Base-by-base conservation (phyloP, 495 filamentous ascomycete genomes). In the Aspergillus kassunensis region DNA sequence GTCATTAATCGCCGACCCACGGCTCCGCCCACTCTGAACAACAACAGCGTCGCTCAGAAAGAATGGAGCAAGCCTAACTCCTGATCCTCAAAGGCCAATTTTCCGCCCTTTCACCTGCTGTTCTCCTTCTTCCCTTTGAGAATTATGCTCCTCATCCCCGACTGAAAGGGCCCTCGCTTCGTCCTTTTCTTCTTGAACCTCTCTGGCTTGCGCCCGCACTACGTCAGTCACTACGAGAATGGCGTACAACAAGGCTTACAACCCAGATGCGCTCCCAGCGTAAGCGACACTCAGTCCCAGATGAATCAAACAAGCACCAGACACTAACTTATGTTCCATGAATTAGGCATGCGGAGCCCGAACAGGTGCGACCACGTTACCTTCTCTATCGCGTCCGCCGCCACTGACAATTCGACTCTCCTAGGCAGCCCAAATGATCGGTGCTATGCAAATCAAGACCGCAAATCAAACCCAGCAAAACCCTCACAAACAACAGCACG, bases 181-280 rank as follows among this genome's bases (percentile, higher is more conserved):
- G 33, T 39, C 15, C 15, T 13, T 5, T 36, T 36, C n/a, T 29
- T 30, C 20, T 36, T 43, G 4, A 15, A 52, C 49, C 42, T n/a
- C 21, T 45, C 48, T 41, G 29, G 29, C 59, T 54, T 59, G 59
- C 56, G 30, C 37, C 48, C 42, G 34, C 44, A 21, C 60, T 62
- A 60, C 63, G 66, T 68, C 69, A 72, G 54, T 55, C 56, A 49
- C n/a, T 42, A 36, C 50, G 46, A 36, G 31, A 44, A 98, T 97
- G 93, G 93, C 93, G 25, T 97, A 98, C 80, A 96, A 95, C 67
- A 82, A 85, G 61, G 79, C 81, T 35, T 90, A 88, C 72, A 97
- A 98, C 63, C 92, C 92, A n/a, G 95, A 98, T 74, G 89, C 90
- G 69, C 83, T 98, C 53, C 93, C 93, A 68, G 90, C 90, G 86